These are phyloP conservation scores for Arabidopsis hybrid DNA, from an alignment of 441 rosid species.

Conservation along the genomic window DNA sequence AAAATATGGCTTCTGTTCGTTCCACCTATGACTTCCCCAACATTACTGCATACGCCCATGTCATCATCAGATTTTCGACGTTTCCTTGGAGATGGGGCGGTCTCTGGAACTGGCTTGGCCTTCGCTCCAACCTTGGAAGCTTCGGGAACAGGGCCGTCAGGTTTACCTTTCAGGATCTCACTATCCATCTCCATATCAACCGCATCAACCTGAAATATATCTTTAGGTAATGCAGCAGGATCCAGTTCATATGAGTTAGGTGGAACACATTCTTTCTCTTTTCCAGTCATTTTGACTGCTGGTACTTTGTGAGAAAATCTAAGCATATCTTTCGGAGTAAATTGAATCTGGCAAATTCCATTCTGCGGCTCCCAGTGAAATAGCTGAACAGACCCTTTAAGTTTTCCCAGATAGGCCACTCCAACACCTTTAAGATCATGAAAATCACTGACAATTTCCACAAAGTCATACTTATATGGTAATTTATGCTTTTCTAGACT, in stretches of 20 bases:
- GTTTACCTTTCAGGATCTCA: slow-evolving; percentile 35
- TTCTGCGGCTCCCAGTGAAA: slow-evolving; percentile 43
- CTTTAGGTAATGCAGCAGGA: slow-evolving; percentile 56
- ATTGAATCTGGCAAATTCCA: slow-evolving; percentile 26
- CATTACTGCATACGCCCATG: slow-evolving; percentile 17
- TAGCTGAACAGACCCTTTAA: slow-evolving; percentile 67
- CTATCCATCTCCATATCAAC: slow-evolving; percentile 40
- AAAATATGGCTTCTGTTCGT: slow-evolving; percentile 13
- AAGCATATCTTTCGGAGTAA: slow-evolving; percentile 38
- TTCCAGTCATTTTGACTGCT: slow-evolving; percentile 56
- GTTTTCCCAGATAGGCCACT: slow-evolving; percentile 70
- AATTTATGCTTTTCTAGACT: slow-evolving; percentile 36
- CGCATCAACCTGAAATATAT: slow-evolving; percentile 42
- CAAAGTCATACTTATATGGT: slow-evolving; percentile 77
- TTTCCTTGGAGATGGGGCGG: slow-evolving; percentile 43
- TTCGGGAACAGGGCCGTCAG: slow-evolving; percentile 30
- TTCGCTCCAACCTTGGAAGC: slow-evolving; percentile 39
- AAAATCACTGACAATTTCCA: slow-evolving; percentile 69
- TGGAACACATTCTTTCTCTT: slow-evolving; percentile 59
- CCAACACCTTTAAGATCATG: slow-evolving; percentile 37
- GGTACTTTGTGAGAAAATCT: slow-evolving; percentile 71
- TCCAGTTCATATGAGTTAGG: slow-evolving; percentile 61
- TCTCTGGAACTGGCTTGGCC: slow-evolving; percentile 31
- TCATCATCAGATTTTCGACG: slow-evolving; percentile 34
- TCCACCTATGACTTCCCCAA: slow-evolving; percentile 21